Evolutionary conservation across 225 moss, liverwort and hornwort genomes (phyloP).

Genomic region (Asterella californica): DNA sequence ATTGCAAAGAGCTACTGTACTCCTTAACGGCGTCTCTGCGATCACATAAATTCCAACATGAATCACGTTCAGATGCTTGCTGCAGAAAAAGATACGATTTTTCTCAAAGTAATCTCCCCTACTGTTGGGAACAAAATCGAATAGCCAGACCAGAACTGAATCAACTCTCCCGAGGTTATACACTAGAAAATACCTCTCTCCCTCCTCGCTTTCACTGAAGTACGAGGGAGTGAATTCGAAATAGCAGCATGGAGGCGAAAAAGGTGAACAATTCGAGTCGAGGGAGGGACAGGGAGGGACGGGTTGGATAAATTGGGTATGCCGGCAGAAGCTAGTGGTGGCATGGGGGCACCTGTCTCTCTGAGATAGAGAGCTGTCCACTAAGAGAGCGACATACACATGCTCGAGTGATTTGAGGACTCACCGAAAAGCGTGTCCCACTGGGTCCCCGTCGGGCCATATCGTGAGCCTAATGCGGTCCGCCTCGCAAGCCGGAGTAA

Average conservation of each 20-base stretch:
- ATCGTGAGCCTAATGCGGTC: constrained; percentile 29
- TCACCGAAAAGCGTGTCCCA: constrained; percentile 32
- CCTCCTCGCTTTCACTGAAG: not conserved
- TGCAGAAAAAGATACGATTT: too few relatives aligned
- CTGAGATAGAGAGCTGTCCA: too few relatives aligned
- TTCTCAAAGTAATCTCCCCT: too few relatives aligned
- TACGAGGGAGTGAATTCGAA: not conserved
- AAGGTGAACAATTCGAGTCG: not conserved
- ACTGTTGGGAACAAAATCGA: too few relatives aligned
- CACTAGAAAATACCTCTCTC: too few relatives aligned
- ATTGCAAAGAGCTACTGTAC: constrained; percentile 35
- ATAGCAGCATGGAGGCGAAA: not conserved
- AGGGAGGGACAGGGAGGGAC: too few relatives aligned
- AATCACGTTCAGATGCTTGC: not conserved
- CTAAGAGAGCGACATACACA: not conserved
- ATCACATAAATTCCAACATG: not conserved
- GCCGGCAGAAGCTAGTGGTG: too few relatives aligned
- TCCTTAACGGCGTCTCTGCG: constrained; percentile 32
- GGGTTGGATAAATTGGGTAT: too few relatives aligned
- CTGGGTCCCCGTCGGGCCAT: constrained; percentile 34
- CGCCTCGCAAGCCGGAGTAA: constrained; percentile 33
- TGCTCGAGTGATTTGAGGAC: not conserved
- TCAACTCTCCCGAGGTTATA: too few relatives aligned
- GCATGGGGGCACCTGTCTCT: too few relatives aligned
- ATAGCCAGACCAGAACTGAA: too few relatives aligned